phyloP scores from a whole-genome alignment of 768 basidiomycete species.

The Brasilioporus rufonigricans region DNA sequence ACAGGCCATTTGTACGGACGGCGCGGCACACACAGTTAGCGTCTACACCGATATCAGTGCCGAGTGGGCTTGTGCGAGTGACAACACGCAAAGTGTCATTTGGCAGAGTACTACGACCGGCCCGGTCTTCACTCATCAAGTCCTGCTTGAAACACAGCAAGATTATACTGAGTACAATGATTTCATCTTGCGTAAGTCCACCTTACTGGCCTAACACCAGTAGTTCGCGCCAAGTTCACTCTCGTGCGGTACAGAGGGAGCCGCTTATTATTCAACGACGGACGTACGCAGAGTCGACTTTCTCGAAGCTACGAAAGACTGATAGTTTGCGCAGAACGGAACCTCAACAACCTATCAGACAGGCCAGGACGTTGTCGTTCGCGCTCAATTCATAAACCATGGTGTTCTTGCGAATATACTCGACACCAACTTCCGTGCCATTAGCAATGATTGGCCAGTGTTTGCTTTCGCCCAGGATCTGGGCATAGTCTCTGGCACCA shows the following conservation, averaged over 20 bases:
- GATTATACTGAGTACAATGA: slow-evolving; percentile 53
- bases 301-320: neutral
- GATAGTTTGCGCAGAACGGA: slow-evolving; percentile 33
- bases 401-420: slow-evolving; percentile 50
- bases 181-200: slow-evolving; percentile 55
- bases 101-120: slow-evolving; percentile 50
- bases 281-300: slow-evolving; percentile 35
- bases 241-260: slow-evolving; percentile 50
- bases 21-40: slow-evolving; percentile 47
- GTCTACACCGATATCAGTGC: slow-evolving; percentile 61
- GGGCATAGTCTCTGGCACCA: slow-evolving; percentile 39
- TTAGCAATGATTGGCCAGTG: slow-evolving; percentile 57
- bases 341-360: slow-evolving; percentile 52
- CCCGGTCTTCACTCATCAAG: slow-evolving; percentile 52
- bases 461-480: slow-evolving; percentile 61
- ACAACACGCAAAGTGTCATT: slow-evolving; percentile 46
- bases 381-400: slow-evolving; percentile 59
- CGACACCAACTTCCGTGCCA: slow-evolving; percentile 57
- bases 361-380: slow-evolving; percentile 52
- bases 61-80: slow-evolving; percentile 49
- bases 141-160: slow-evolving; percentile 46
- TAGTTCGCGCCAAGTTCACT: neutral
- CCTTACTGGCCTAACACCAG: neutral
- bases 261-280: slow-evolving; percentile 56
- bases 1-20: slow-evolving; percentile 48